Percentiles rank a stretch among this genome's conserved stretches.
phyloP scores from a whole-genome alignment of 176 grass and related monocot species.

The sorghum (Sorghum bicolor) region DNA sequence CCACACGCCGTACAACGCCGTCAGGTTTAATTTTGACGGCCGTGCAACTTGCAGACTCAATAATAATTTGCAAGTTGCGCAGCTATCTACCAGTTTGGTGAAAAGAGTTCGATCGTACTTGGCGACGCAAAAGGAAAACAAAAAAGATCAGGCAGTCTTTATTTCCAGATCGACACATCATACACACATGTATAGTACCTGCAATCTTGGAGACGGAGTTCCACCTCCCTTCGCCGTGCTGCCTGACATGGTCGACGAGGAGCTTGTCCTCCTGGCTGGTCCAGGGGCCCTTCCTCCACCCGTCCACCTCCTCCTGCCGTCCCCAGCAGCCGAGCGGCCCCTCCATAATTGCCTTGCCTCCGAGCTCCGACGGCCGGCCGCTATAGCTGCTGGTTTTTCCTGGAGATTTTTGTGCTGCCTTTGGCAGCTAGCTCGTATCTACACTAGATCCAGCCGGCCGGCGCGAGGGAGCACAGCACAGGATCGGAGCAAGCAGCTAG shows the following conservation, averaged over 20 bases:
- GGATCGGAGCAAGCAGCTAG: neutral
- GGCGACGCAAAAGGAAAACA: neutral
- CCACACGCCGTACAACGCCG: neutral
- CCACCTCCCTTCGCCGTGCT: constrained; percentile 93
- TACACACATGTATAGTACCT: constrained; percentile 47
- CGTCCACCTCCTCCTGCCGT: constrained; percentile 35
- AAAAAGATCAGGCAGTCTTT: neutral
- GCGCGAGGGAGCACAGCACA: neutral
- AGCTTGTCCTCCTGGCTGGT: constrained; percentile 82
- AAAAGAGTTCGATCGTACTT: neutral
- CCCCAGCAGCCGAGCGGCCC: constrained; percentile 38
- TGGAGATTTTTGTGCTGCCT: constrained; percentile 9
- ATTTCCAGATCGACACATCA: no score
- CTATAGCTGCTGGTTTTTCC: constrained; percentile 7
- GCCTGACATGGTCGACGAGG: constrained; percentile 65
- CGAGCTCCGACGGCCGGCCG: neutral
- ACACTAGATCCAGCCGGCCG: neutral
- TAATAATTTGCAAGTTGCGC: neutral
- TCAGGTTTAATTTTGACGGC: neutral
- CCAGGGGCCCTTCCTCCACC: constrained; percentile 95
- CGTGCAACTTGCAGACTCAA: neutral
- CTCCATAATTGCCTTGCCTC: constrained; percentile 26
- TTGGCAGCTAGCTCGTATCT: constrained; percentile 14
- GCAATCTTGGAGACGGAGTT: constrained; percentile 84
- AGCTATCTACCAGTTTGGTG: neutral